Evolutionary conservation across 768 basidiomycete species (phyloP), one percentile per base, ranked within the genome.

Genomic region (Suillus luteus): DNA sequence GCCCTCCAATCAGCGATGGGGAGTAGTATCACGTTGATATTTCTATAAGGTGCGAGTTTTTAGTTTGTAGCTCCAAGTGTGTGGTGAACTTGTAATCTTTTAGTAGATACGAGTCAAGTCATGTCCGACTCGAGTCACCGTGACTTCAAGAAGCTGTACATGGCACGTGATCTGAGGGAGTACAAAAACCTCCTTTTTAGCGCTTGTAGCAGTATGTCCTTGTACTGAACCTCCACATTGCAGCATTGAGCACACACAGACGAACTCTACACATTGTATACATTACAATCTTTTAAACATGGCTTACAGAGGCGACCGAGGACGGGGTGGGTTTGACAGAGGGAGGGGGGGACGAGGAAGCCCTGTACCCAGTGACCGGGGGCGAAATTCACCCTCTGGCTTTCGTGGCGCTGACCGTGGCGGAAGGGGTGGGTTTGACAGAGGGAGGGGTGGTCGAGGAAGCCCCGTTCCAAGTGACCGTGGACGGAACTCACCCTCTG

Each of bases 251-350:
- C 22, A 55, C n/a, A 22, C 35, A 7, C 22, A 57, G 55, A 15
- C 88, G 88, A 1, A 89, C 79, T 1, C 86, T 2, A 85, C 85
- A 22, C 87, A 82, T n/a, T 86, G 71, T 1, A 88, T 66, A 83
- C 82, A 31, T 31, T 0, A 31, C 31, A 31, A 3, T 31, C 3
- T 4, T 5, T 27, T 22, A 48, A 58, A 31, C 11, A 79, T 79
- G 78, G 73, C 77, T 74, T 71, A 70, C 67, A 76, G 77, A 73
- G 78, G 68, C 22, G 70, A 75, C 33, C 74, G 82, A 69, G 83
- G 79, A 14, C 73, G 78, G 40, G 73, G 77, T 40, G 72, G 67
- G 19, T 65, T 65, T 31, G 72, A 71, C 59, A 67, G 78, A 65
- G 77, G 79, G 33, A 78, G 78, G 1, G 70, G 55, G 59, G 74